These are phyloP conservation scores for Rugonectria rugulosa DNA, from an alignment of 2,329 filamentous ascomycete genomes.

Conservation along the genomic window DNA sequence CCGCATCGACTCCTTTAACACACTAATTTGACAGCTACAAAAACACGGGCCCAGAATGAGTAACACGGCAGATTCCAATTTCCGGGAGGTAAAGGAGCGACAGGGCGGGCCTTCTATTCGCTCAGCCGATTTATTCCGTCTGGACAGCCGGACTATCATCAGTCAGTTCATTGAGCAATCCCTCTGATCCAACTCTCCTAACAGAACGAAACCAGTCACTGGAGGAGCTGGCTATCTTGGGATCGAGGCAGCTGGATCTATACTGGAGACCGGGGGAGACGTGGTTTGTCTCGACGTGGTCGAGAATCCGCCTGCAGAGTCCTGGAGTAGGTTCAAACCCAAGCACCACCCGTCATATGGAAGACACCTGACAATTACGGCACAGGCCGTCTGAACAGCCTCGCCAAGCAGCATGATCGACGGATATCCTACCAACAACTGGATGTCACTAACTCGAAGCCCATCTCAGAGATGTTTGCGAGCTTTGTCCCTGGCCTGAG, in stretches of 20 bases:
- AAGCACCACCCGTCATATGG: too few species aligned
- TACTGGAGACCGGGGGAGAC: slow-evolving; percentile 44
- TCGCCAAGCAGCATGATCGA: background rate
- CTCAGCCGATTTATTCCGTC: slow-evolving; percentile 1
- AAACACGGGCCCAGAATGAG: too few species aligned
- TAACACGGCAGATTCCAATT: background rate
- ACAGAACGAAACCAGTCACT: slow-evolving; percentile 4
- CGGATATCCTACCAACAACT: background rate
- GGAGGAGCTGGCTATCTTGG: slow-evolving; percentile 17
- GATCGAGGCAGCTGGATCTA: background rate
- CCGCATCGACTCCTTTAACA: too few species aligned
- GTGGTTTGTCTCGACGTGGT: slow-evolving; percentile 42
- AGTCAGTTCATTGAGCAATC: slow-evolving; percentile 1
- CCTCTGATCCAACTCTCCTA: too few species aligned
- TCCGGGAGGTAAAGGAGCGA: background rate
- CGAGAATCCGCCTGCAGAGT: slow-evolving; percentile 13
- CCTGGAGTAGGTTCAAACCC: slow-evolving; percentile 30
- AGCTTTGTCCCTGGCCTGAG: background rate
- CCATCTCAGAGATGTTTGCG: background rate
- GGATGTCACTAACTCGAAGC: background rate
- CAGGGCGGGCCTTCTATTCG: background rate
- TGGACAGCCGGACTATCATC: slow-evolving; percentile 6
- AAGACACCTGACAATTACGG: too few species aligned
- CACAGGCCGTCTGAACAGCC: background rate
- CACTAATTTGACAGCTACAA: too few species aligned